Evolutionary conservation across 805 yeast species (phyloP).

Genomic region (Metschnikowia lachancei): DNA sequence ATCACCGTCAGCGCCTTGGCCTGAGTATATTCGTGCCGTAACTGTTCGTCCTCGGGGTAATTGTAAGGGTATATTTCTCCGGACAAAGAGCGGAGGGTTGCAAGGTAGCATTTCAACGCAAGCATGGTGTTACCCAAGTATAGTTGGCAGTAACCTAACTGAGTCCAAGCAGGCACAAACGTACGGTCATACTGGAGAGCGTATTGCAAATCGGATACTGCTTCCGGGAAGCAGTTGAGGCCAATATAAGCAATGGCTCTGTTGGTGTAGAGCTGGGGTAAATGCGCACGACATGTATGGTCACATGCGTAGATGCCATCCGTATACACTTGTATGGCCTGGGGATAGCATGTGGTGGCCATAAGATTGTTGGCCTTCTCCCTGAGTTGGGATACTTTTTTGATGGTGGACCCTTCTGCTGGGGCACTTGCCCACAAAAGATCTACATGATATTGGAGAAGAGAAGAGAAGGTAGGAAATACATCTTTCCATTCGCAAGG

Average conservation of each 20-base stretch:
- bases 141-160: conserved; percentile 42
- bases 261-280: conserved; percentile 37
- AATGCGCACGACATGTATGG: conserved; percentile 11
- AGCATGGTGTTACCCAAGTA: conserved; percentile 38
- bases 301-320: conserved; percentile 31
- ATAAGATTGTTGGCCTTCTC: conserved; percentile 42
- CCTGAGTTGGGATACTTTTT: conserved; percentile 22
- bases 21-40: conserved; percentile 22
- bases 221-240: conserved; percentile 40
- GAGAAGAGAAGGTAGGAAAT: conserved; percentile 6
- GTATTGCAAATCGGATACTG: conserved; percentile 34
- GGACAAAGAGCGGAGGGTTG: conserved; percentile 28
- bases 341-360: conserved; percentile 36
- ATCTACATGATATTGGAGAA: conserved; percentile 9
- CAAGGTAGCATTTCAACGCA: conserved; percentile 34
- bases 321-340: conserved; percentile 39
- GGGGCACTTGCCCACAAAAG: background rate
- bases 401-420: background rate
- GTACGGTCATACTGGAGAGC: conserved; percentile 33
- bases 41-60: conserved; percentile 17
- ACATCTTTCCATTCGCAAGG: conserved; percentile 11
- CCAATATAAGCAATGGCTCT: conserved; percentile 44
- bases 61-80: conserved; percentile 33
- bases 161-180: conserved; percentile 44
- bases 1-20: conserved; percentile 25